Evolutionary conservation across 2,329 filamentous ascomycete genomes (phyloP).

Genomic region (Aspergillus neoniger): DNA sequence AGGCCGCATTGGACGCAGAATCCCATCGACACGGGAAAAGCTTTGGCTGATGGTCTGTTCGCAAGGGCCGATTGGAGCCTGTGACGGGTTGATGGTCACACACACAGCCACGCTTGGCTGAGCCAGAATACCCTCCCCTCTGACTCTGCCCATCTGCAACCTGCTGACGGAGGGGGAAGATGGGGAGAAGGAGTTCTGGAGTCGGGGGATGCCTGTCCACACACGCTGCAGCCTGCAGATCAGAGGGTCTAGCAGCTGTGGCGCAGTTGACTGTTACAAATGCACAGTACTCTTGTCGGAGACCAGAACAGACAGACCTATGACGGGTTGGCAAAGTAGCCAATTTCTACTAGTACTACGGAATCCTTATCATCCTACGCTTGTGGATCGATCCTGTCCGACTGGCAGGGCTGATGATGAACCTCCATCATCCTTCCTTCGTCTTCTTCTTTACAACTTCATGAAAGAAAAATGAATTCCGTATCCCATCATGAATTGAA

Average conservation of each 20-base stretch:
- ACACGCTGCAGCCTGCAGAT: constrained; percentile 1
- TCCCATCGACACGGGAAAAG: neutral
- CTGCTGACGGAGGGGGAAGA: neutral
- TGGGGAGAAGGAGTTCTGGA: neutral
- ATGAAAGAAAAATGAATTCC: constrained; percentile 15
- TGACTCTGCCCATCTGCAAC: neutral
- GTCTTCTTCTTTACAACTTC: neutral
- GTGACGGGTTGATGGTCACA: neutral
- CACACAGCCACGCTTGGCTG: constrained; percentile 23
- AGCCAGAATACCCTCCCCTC: neutral
- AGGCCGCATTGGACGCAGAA: neutral
- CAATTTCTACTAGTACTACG: neutral
- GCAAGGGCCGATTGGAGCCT: neutral
- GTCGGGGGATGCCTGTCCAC: neutral
- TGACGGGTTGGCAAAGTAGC: neutral
- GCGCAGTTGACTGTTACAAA: constrained; percentile 1
- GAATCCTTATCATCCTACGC: too few species aligned
- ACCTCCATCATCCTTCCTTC: neutral
- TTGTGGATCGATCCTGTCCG: too few species aligned
- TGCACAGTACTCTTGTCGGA: neutral
- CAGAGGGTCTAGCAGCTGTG: neutral
- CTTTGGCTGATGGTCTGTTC: neutral
- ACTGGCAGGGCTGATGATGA: too few species aligned
- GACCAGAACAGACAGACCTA: neutral
- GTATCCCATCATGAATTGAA: constrained; percentile 22